Base-by-base conservation (phyloP, 1,139 yeast genomes). In the Sugiyamaella grinbergsii region DNA sequence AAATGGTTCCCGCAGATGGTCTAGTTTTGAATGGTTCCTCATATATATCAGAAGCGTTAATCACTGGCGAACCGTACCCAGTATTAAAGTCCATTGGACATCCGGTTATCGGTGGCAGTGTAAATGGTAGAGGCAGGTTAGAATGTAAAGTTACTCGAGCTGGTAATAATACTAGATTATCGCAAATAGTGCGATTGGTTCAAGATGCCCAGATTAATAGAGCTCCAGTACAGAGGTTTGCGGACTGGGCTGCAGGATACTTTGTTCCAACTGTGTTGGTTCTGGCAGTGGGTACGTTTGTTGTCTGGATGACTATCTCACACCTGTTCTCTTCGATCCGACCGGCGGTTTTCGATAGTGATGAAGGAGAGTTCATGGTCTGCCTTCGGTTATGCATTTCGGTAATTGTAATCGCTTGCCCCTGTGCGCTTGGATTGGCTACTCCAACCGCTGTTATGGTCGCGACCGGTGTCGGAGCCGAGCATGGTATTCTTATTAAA, bases 391-490 rank as follows among this genome's bases (percentile, higher is more conserved):
- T 91, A 45, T 85, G 95, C n/a, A 93, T 94, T 36, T 84, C 96
- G 3, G 98, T 93, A 6, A 80, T 93, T 58, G 96, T 93, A 10
- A 97, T 93, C 43, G 98, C 98, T 0, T 93, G 98, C 70, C 98
- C 98, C 0, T 93, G 98, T 76, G 98, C 98, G 0, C 73, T 93
- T 28, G 98, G 98, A 1, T 75, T 93, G 48, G 97, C 97, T 6
- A 95, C 98, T 0, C 98, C 98, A 0, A 93, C 98, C 1, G 98
- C 98, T 0, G 88, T 94, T 3, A 91, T 93, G 97, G 98, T 93
- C 3, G 98, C 98, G 5, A 91, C 98, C 1, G 98, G 98, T 22
- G 85, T 89, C 24, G 98, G 96, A 32, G 52, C 49, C 13, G 71
- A 80, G 10, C 76, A 89, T 68, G 98, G 98, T 22, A 86, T 93